Base-by-base conservation (phyloP, 768 basidiomycete genomes). In the Russula brevipes region DNA sequence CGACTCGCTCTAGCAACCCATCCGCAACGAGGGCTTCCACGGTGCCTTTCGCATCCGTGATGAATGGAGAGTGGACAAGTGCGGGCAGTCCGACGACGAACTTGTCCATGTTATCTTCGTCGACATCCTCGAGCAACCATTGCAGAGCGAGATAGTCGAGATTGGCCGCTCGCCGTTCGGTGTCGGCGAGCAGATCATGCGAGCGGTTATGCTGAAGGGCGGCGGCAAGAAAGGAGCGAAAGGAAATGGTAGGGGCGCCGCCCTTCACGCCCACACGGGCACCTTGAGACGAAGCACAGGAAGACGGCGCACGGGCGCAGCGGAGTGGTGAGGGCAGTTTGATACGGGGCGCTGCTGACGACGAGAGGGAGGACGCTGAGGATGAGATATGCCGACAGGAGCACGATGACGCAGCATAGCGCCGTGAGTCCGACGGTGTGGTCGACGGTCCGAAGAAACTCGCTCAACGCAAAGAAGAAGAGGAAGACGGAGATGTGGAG, bases 291-390 rank as follows among this genome's bases (percentile, higher is more conserved):
- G 30, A 59, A 59, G 7, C 57, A 49, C 30, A 51, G 12, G 57
- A 59, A 11, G 57, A 59, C 6, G 30, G 31, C 24, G 14, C 57
- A 59, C 16, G 57, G 57, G 38, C 57, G 57, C 24, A 59, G 17
- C 12, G 57, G 57, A 12, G 38, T 42, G 57, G 57, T 59, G n/a
- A 63, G 49, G 19, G 62, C 55, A 9, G 62, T 63, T 44, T 63
- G 55, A 24, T 63, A 63, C 3, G 61, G 61, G 41, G 54, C 45
- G 39, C 51, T 58, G 36, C 24, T 36, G 57, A 59, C 31, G 36
- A 63, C 10, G 24, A 63, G 42, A 7, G 62, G 62, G n/a, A 58
- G 50, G 14, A 54, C 10, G 50, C 49, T 63, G 6, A 54, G 42
- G 33, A 52, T 6, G 56, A 58, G n/a, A 24, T 63, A 63, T 9